phyloP scores from a whole-genome alignment of 2,329 filamentous ascomycete species.

The Claviceps fusiformis region DNA sequence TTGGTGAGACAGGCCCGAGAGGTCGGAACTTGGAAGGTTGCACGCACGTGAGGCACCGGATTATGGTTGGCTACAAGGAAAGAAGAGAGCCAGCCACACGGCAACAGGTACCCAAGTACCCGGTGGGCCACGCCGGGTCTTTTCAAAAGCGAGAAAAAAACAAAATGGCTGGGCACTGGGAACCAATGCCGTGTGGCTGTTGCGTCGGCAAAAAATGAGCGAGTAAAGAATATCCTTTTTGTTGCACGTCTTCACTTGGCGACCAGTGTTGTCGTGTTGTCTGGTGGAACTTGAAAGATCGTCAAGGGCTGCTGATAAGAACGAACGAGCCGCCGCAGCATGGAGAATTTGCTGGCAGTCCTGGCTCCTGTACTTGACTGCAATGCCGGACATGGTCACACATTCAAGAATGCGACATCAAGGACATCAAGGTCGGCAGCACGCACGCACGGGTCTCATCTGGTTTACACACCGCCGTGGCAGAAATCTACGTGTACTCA shows the following conservation, averaged over 20 bases:
- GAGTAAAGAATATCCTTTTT: neutral
- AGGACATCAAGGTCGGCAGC: too few relatives aligned
- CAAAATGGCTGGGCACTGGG: too few relatives aligned
- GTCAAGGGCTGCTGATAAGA: neutral
- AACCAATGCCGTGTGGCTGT: too few relatives aligned
- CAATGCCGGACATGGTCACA: neutral
- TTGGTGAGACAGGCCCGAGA: slow-evolving; percentile 1
- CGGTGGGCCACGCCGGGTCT: too few relatives aligned
- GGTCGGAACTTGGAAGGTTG: neutral
- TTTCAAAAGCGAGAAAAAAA: too few relatives aligned
- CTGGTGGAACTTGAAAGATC: neutral
- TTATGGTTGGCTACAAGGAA: neutral
- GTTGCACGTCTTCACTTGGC: neutral
- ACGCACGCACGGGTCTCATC: neutral
- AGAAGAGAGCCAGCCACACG: neutral
- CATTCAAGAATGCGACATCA: too few relatives aligned
- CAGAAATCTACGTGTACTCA: neutral
- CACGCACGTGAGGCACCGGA: neutral
- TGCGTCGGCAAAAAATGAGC: too few relatives aligned
- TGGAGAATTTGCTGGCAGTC: neutral
- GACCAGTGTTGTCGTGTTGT: neutral
- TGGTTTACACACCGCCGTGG: neutral
- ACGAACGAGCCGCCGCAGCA: neutral
- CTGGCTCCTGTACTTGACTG: neutral
- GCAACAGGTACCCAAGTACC: neutral